Base-by-base conservation (phyloP, 192 early-diverging fungal species). In the Linnemannia elongata region DNA sequence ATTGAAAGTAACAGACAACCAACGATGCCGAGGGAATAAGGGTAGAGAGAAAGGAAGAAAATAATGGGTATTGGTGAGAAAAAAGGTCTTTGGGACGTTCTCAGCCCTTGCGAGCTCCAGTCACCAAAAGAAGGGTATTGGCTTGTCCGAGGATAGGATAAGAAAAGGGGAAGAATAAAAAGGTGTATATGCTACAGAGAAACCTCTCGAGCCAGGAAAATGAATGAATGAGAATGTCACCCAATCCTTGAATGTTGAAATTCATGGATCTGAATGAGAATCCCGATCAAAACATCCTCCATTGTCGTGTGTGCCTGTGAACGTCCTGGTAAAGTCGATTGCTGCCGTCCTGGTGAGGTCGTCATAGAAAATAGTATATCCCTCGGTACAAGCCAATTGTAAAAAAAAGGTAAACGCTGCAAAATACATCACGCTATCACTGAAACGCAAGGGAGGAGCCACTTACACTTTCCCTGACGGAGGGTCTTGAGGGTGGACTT, bases 401-500 rank as follows among this genome's bases (percentile, higher is more conserved):
- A 7, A 60, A 69, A 41, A 22, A 30, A n/a, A 39, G 38, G 33
- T 7, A 10, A 66, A 60, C 76, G 72, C 13, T 0, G 27, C 9
- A 66, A 44, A 68, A 45, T 24, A 38, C 20, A 45, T 45, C 44
- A 13, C 2, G 2, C 13, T 30, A 24, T 1, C n/a, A 76, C 24
- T 18, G 39, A 36, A 55, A 47, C 38, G 12, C 12, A 47, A 82
- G 47, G 33, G 20, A 55, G 44, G 27, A 76, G 22, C 54, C 9
- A 92, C 89, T 83, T 92, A 95, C 94, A 90, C 94, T 99, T 99
- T 90, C 98, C 98, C 82, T 95, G 93, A 85, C 99, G 96, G 82
- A 99, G 93, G 85, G 95, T 94, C 95, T 99, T 99, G 88, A 99
- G 94, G 88, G 98, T 99, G 84, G 96, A 96, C 96, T 99, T 99